A percentile compares a stretch with the other conserved stretches of the same genome.
Evolutionary conservation across 2,329 filamentous ascomycete genomes (phyloP).

Genomic region (Colletotrichum sp.): DNA sequence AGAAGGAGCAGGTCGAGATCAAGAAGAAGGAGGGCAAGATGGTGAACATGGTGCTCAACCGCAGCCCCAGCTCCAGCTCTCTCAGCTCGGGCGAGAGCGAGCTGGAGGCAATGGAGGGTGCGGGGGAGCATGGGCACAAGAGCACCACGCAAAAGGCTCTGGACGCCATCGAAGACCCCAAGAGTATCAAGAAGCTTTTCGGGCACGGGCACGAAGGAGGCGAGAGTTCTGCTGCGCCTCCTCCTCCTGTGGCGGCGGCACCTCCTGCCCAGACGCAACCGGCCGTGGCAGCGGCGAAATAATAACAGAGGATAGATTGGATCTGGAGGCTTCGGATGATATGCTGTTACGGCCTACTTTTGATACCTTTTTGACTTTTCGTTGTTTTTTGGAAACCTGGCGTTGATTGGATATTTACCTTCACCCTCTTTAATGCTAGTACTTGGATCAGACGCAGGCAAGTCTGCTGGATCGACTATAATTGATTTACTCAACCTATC

Average conservation of each 20-base stretch:
- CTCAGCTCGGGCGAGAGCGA: slow-evolving; percentile 55
- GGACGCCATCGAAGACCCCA: slow-evolving; percentile 57
- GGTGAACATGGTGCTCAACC: slow-evolving; percentile 62
- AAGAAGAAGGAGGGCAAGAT: slow-evolving; percentile 70
- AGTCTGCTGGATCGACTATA: neutral
- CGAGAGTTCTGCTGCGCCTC: neutral
- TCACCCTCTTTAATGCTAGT: neutral
- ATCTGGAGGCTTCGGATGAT: neutral
- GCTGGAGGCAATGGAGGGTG: slow-evolving; percentile 49
- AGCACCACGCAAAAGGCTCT: slow-evolving; percentile 59
- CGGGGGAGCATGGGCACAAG: slow-evolving; percentile 44
- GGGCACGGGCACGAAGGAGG: neutral
- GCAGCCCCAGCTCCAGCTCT: slow-evolving; percentile 50
- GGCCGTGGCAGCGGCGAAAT: neutral
- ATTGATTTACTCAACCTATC: neutral
- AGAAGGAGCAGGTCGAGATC: slow-evolving; percentile 73
- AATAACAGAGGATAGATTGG: neutral
- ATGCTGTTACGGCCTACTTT: neutral
- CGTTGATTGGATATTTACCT: neutral
- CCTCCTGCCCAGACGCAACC: neutral
- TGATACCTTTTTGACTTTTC: slow-evolving; percentile 3
- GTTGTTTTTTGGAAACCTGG: neutral
- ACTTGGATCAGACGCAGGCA: neutral
- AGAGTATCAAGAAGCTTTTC: slow-evolving; percentile 43
- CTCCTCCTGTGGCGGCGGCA: neutral